These are phyloP conservation scores for Dioscorea zingiberensis DNA, from an alignment of 106 monocot species.

Conservation along the genomic window DNA sequence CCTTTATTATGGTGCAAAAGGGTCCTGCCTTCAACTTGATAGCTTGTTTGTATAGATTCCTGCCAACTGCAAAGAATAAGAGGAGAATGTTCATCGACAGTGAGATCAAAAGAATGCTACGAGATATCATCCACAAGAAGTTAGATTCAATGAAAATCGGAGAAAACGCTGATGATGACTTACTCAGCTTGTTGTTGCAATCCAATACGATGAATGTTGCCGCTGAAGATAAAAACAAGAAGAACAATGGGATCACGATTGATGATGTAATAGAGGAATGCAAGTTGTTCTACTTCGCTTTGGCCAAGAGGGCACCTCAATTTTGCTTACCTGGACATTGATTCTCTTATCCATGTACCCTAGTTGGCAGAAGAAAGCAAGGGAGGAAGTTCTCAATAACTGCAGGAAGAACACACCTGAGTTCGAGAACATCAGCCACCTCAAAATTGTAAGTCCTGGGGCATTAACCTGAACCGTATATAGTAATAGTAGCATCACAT, in stretches of 20 bases:
- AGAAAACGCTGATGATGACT: conserved; percentile 1
- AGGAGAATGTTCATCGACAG: not conserved
- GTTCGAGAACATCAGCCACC: conserved; percentile 2
- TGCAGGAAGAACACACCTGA: conserved; percentile 13
- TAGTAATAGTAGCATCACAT: no score
- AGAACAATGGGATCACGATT: conserved; percentile 4
- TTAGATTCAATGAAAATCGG: conserved; percentile 8
- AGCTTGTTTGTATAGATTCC: not conserved
- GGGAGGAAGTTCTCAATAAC: conserved; percentile 17
- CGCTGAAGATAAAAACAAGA: not conserved
- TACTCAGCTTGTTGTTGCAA: conserved; percentile 11
- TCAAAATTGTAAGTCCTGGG: conserved; percentile 23
- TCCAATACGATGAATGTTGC: not conserved
- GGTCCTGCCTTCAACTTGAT: no score
- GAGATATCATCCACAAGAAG: conserved; percentile 30
- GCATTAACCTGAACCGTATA: no score
- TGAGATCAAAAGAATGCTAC: conserved; percentile 2
- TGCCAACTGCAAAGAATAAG: not conserved
- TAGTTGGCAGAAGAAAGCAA: conserved; percentile 16
- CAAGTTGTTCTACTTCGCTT: conserved; percentile 31
- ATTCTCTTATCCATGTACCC: conserved; percentile 16
- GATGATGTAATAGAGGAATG: conserved; percentile 29
- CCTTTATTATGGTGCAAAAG: no score
- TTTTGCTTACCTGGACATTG: conserved; percentile 24
- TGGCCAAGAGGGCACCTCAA: conserved; percentile 17